Percentiles rank a stretch among this genome's conserved stretches.
Evolutionary conservation across 768 basidiomycete species (phyloP).

Genomic region (Suillus luteus): DNA sequence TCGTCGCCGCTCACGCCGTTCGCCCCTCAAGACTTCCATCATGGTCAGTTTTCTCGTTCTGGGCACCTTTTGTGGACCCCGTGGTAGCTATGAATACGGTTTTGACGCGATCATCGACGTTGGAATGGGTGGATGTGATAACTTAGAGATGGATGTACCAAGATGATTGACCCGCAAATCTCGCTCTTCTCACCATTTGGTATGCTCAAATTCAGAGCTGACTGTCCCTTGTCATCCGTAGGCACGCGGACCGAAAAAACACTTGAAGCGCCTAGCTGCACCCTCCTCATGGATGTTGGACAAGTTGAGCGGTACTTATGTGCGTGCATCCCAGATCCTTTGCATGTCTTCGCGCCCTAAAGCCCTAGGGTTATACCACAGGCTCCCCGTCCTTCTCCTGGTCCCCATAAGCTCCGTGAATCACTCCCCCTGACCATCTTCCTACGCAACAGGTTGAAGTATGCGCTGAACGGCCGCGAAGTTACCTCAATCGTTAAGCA

Average conservation of each 20-base stretch:
- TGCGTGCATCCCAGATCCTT: conserved; percentile 42
- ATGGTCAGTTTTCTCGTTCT: conserved; percentile 33
- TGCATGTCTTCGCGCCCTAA: background rate
- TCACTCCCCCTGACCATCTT: conserved; percentile 96
- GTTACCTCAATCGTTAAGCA: conserved; percentile 94
- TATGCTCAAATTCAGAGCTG: conserved; percentile 14
- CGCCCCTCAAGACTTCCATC: conserved; percentile 31
- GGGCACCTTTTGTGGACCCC: background rate
- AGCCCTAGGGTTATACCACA: conserved; percentile 28
- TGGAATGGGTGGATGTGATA: conserved; percentile 31
- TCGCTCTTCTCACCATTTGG: conserved; percentile 2
- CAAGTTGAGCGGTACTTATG: conserved; percentile 95
- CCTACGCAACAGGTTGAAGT: conserved; percentile 99
- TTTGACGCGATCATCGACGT: conserved; percentile 7
- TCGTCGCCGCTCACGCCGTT: conserved; percentile 21
- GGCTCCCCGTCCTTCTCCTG: conserved; percentile 96
- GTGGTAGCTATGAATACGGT: background rate
- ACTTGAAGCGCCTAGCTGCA: conserved; percentile 95
- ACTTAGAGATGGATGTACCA: conserved; percentile 22
- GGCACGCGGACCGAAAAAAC: conserved; percentile 99
- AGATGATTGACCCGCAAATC: conserved; percentile 7
- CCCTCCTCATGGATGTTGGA: conserved; percentile 99
- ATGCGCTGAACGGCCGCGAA: conserved; percentile 95
- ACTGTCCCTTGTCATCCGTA: conserved; percentile 36
- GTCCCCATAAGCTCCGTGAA: conserved; percentile 99